Evolutionary conservation across 495 filamentous ascomycete genomes (phyloP), one percentile per base, ranked within the genome.

Genomic region (Tetracladium setigerum): DNA sequence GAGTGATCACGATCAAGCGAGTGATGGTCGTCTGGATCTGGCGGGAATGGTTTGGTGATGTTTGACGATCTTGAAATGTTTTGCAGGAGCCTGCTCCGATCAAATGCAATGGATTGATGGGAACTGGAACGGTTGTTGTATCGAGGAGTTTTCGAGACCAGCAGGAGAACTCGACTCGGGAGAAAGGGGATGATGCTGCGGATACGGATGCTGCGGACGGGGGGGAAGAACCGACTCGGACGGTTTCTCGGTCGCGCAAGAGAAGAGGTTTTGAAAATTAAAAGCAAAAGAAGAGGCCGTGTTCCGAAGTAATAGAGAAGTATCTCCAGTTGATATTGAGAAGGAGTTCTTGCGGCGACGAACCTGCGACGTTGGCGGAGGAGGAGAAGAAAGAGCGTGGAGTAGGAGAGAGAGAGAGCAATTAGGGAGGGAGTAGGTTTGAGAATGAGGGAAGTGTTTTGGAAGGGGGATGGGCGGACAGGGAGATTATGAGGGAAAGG

Each of bases 91-190:
- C 57, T 54, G 57, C 57, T 56, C 57, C 53, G 57, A 56, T 60
- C 53, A 54, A 40, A 56, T 32, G 49, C 42, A 44, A 37, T 39
- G 33, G 46, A 35, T 36, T 27, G 22, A 27, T 27, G 22, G 22
- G 22, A 27, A 43, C 46, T 60, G 53, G 53, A 57, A 53, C 53
- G 41, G 50, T 49, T 47, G 48, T 46, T 47, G 57, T 60, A 5
- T 53, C 50, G 52, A 59, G 56, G 53, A 56, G 53, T 56, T 54
- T 52, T 41, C 57, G 57, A 56, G 57, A 36, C 57, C 57, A 60
- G 57, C 57, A 55, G n/a, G 38, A 49, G 53, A 60, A 60, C 57
- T 59, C 57, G 57, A 59, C 57, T 59, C 53, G 48, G 52, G 38
- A 49, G 24, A 27, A 7, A 7, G 22, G 22, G 7, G 3, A 7